Conservation (phyloP, 495 filamentous ascomycete species). For the Neurospora hispaniola region DNA sequence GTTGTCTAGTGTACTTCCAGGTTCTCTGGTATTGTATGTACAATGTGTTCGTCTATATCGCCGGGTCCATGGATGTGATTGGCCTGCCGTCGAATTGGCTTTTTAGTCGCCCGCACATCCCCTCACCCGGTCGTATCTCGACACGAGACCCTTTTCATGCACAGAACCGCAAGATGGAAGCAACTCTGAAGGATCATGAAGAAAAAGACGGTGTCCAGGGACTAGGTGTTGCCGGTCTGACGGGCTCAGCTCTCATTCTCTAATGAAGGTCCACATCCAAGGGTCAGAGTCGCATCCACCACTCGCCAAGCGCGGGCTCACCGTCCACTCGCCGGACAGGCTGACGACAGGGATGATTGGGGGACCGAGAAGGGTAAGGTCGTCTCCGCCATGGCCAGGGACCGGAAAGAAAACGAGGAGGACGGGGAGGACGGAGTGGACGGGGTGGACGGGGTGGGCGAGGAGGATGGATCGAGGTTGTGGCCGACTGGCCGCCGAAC, state of each 20-base stretch:
- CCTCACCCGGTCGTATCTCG: background rate
- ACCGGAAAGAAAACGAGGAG: background rate
- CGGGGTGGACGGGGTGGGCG: background rate
- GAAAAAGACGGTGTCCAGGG: background rate
- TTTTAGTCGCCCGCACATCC: background rate
- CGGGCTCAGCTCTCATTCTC: background rate
- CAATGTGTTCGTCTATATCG: too few species aligned
- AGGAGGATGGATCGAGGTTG: background rate
- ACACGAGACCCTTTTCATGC: background rate
- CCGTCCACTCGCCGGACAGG: conserved; percentile 2
- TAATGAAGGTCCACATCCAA: conserved; percentile 22
- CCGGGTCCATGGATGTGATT: background rate
- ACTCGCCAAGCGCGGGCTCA: conserved; percentile 14
- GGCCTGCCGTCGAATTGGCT: background rate
- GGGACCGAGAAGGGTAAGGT: background rate
- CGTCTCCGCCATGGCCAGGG: background rate
- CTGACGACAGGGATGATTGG: background rate
- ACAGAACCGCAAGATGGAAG: background rate
- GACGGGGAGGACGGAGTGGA: background rate
- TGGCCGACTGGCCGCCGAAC: background rate
- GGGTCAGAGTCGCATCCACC: conserved; percentile 8
- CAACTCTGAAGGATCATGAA: background rate
- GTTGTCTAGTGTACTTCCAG: background rate
- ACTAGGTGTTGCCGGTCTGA: background rate
- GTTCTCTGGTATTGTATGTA: background rate